Evolutionary conservation across 345 rosid genomes (phyloP), one percentile per base, ranked within the genome.

Genomic region (Euphorbia tirucalli): DNA sequence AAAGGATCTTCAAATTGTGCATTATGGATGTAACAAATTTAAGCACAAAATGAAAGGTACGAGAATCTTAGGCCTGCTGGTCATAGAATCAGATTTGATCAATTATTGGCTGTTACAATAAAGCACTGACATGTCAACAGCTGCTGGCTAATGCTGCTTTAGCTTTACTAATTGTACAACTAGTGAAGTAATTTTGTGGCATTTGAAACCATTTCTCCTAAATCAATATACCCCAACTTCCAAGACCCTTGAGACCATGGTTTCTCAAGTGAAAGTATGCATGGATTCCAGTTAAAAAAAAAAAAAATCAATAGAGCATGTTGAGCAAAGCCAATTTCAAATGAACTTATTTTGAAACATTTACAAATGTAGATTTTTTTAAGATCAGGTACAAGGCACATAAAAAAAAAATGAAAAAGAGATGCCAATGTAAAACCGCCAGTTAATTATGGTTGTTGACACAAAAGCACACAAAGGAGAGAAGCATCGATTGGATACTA

Each of bases 1-100:
- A n/a, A 37, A 32, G 22, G 65, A 54, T 24, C 60, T 54, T 66
- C 21, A 61, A 27, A 69, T 46, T 22, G 69, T n/a, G 28, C 65
- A 60, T 54, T 27, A 10, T 41, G 59, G 58, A 46, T 27, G 0
- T 22, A 28, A n/a, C 43, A 58, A 49, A 35, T 9, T 56, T n/a
- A 46, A 27, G 11, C 4, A 37, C 55, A 8, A 11, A 19, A n/a
- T 28, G 44, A 28, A 46, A 67, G 61, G 9, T 18, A 2, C 6
- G 37, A 48, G 39, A 11, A 31, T 21, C 3, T 70, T 7, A 65
- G 37, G 32, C 58, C n/a, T 22, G 21, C 28, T 11, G 25, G 35
- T 32, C 41, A 7, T 22, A n/a, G n/a, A n/a, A n/a, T n/a, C n/a
- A n/a, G n/a, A n/a, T 21, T 60, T 30, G 65, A 46, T 57, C 55